Percentiles rank a stretch among this genome's conserved stretches.
These are phyloP conservation scores for Hygrophorus russula DNA, from an alignment of 768 basidiomycete genomes.

Conservation along the genomic window DNA sequence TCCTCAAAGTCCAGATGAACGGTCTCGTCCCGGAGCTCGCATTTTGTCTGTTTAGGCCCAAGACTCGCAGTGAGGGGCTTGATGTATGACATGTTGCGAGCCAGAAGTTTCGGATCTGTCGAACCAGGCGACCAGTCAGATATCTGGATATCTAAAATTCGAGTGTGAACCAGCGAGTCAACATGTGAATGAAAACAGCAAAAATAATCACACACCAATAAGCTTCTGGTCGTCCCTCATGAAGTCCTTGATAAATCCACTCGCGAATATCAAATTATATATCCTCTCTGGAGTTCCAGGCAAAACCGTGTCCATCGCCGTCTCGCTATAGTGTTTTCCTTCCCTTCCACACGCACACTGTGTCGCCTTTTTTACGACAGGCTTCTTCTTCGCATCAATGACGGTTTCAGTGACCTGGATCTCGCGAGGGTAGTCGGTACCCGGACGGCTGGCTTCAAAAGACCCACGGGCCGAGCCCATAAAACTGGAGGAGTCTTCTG, in stretches of 20 bases:
- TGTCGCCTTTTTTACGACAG: conserved; percentile 39
- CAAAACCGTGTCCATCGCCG: conserved; percentile 65
- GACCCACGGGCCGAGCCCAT: conserved; percentile 26
- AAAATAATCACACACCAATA: conserved; percentile 46
- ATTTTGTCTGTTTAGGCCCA: conserved; percentile 92
- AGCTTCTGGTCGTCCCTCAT: conserved; percentile 85
- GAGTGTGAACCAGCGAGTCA: conserved; percentile 1
- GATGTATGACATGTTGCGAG: conserved; percentile 92
- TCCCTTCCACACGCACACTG: conserved; percentile 65
- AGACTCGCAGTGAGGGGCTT: conserved; percentile 82
- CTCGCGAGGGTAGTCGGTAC: conserved; percentile 8
- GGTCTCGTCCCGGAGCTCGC: conserved; percentile 86
- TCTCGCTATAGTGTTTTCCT: conserved; percentile 60
- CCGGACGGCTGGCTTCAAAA: conserved; percentile 16
- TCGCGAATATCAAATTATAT: conserved; percentile 92
- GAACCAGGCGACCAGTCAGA: conserved; percentile 81
- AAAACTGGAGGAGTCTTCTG: conserved; percentile 36
- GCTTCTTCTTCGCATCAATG: conserved; percentile 7
- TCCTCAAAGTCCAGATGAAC: conserved; percentile 74
- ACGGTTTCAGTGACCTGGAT: conserved; percentile 13
- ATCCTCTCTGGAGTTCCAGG: conserved; percentile 93
- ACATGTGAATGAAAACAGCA: background rate
- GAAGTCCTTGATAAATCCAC: conserved; percentile 92
- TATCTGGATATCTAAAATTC: conserved; percentile 73
- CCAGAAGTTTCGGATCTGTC: conserved; percentile 55